Evolutionary conservation across 306 rosid species (phyloP).

Genomic region (Rosa chinensis): DNA sequence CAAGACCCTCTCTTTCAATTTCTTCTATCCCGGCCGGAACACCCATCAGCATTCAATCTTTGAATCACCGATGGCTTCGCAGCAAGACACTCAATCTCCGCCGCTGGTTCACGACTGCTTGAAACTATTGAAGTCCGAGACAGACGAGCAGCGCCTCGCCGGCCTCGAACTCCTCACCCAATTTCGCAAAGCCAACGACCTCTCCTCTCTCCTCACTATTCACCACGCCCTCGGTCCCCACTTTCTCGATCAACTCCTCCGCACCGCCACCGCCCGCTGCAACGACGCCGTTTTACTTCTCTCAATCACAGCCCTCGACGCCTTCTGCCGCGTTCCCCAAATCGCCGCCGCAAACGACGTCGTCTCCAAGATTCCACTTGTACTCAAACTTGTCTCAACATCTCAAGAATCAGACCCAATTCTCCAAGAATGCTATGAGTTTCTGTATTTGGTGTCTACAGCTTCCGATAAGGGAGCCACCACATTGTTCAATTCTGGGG

Average conservation of each 20-base stretch:
- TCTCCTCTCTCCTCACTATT: neutral
- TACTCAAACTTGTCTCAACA: slow-evolving; percentile 53
- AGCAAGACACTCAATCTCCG: neutral
- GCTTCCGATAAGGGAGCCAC: slow-evolving; percentile 58
- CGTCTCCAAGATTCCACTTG: slow-evolving; percentile 54
- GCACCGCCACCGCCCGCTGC: too few species aligned
- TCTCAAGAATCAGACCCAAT: slow-evolving; percentile 38
- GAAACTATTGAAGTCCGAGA: neutral
- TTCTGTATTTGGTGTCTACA: slow-evolving; percentile 66
- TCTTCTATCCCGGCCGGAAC: too few species aligned
- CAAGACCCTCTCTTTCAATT: too few species aligned
- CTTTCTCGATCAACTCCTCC: neutral
- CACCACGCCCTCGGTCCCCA: neutral
- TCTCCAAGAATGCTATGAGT: slow-evolving; percentile 75
- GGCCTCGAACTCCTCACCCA: neutral
- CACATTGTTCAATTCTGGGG: slow-evolving; percentile 52
- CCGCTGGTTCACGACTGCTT: neutral
- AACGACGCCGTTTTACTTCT: too few species aligned
- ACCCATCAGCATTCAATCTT: too few species aligned
- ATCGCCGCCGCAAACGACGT: slow-evolving; percentile 70
- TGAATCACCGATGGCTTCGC: neutral
- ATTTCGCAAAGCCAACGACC: neutral
- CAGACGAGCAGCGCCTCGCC: neutral
- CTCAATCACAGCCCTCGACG: slow-evolving; percentile 66
- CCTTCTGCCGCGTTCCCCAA: slow-evolving; percentile 72